Conservation (phyloP, 768 basidiomycete genomes). For the Leccinum variicolor region DNA sequence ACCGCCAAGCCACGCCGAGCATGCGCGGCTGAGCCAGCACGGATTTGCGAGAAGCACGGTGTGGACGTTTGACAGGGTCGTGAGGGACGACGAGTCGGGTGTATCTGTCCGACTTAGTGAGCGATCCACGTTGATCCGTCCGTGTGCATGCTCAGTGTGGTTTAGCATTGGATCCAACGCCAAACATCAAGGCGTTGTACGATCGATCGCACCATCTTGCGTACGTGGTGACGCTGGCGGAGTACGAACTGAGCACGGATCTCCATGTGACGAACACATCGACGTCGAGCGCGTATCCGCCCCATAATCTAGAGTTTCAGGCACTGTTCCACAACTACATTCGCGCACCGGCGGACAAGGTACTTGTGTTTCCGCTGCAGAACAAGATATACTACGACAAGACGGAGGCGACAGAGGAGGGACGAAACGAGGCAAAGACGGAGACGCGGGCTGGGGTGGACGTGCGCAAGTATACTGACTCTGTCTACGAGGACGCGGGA, state of each 20-base stretch:
- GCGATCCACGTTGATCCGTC: constrained; percentile 21
- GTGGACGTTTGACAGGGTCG: constrained; percentile 67
- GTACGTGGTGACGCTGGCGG: constrained; percentile 79
- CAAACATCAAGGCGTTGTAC: constrained; percentile 57
- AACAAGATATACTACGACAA: constrained; percentile 78
- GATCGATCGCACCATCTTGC: constrained; percentile 63
- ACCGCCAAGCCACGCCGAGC: constrained; percentile 70
- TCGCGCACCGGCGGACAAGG: constrained; percentile 55
- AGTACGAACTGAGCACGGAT: constrained; percentile 71
- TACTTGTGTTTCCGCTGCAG: constrained; percentile 62
- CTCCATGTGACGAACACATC: constrained; percentile 78
- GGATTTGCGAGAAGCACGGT: constrained; percentile 81
- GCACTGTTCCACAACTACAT: constrained; percentile 93
- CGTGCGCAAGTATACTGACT: constrained; percentile 67
- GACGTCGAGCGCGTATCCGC: constrained; percentile 32
- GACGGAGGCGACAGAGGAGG: constrained; percentile 56
- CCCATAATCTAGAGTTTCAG: constrained; percentile 75
- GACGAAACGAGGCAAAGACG: constrained; percentile 43
- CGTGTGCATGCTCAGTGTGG: constrained; percentile 1
- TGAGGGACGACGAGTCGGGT: constrained; percentile 64
- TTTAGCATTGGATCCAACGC: constrained; percentile 61
- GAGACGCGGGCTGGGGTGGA: constrained; percentile 65
- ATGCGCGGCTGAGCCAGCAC: constrained; percentile 73
- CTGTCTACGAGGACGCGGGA: constrained; percentile 68
- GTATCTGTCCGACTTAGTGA: constrained; percentile 79